Conservation (phyloP, 768 basidiomycete genomes). For the Phaeotremella fagi region DNA sequence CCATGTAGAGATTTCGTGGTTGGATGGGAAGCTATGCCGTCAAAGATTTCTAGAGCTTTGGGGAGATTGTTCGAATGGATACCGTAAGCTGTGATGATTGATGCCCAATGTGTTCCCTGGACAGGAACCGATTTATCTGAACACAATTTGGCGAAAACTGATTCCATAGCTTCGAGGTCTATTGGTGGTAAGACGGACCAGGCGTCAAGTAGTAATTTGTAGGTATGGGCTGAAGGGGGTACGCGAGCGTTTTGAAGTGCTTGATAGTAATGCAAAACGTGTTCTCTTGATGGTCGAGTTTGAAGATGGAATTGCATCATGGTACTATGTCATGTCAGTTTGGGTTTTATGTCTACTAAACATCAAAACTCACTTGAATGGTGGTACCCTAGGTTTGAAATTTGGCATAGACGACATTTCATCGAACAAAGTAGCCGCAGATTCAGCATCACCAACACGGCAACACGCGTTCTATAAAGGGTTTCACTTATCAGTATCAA, state of each 20-base stretch:
- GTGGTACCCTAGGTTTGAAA: conserved; percentile 85
- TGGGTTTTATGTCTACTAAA: neutral
- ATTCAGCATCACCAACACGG: conserved; percentile 76
- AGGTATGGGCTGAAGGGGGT: conserved; percentile 80
- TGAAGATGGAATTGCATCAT: conserved; percentile 97
- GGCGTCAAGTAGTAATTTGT: conserved; percentile 89
- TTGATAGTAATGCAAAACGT: conserved; percentile 70
- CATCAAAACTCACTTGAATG: conserved; percentile 66
- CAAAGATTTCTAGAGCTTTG: conserved; percentile 70
- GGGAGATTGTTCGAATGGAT: conserved; percentile 71
- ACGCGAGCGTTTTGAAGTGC: conserved; percentile 61
- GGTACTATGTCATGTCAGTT: conserved; percentile 34
- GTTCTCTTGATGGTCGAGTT: conserved; percentile 77
- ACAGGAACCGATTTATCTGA: conserved; percentile 53
- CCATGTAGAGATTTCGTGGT: conserved; percentile 46
- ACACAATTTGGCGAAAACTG: conserved; percentile 61
- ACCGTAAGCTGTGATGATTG: conserved; percentile 84
- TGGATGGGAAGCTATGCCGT: conserved; percentile 62
- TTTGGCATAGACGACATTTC: conserved; percentile 72
- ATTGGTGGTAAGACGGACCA: conserved; percentile 82
- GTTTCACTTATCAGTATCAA: conserved; percentile 47
- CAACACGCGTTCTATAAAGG: conserved; percentile 65
- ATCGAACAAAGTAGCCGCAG: conserved; percentile 74
- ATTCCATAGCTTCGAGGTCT: conserved; percentile 66
- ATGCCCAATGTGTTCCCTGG: conserved; percentile 68